Evolutionary conservation across 73 alveolate genomes (phyloP).

Genomic region (Paramecium tetraurelia): DNA sequence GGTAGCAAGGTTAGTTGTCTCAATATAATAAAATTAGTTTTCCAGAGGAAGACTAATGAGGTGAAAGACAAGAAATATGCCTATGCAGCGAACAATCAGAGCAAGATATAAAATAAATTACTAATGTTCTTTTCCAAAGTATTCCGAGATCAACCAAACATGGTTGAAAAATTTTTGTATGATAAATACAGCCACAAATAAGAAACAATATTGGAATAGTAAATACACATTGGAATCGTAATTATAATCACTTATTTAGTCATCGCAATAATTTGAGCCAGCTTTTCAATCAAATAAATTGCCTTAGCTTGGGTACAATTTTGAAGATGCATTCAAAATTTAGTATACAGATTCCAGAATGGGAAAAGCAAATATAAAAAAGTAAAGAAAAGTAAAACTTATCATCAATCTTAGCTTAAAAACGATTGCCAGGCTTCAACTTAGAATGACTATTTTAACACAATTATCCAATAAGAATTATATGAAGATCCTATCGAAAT

Average conservation of each 20-base stretch:
- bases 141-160: not conserved
- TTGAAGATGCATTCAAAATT: slow-evolving; percentile 29
- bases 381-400: not conserved
- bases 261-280: not conserved
- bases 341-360: not conserved
- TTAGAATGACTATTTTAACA: not conserved
- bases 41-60: not conserved
- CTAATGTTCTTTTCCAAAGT: not conserved
- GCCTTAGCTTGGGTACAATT: not conserved
- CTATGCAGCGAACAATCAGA: not conserved
- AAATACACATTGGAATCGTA: not conserved
- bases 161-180: not conserved
- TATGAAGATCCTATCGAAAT: slow-evolving; percentile 42
- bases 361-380: not conserved
- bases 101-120: not conserved
- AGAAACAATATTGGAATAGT: not conserved
- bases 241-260: not conserved
- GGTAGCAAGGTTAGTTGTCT: not conserved
- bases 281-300: not conserved
- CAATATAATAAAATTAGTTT: not conserved
- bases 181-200: not conserved
- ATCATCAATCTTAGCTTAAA: not conserved
- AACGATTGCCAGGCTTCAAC: not conserved
- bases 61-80: not conserved
- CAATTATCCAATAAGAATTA: not conserved